Conservation (phyloP, 169 alveolate species). For the Eimeria maxima region DNA sequence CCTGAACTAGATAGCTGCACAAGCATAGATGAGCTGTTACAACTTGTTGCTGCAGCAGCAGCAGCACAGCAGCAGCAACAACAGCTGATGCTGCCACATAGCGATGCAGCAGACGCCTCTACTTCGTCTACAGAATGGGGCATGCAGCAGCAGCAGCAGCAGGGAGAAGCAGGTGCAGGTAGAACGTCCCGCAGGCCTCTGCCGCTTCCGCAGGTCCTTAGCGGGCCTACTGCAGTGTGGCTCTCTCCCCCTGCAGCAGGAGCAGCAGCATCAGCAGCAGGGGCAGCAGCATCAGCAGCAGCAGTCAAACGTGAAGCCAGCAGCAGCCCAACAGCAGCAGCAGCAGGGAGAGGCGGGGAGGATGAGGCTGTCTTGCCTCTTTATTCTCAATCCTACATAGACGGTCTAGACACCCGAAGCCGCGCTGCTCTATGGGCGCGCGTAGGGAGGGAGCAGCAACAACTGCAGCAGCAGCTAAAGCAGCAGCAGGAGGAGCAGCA, state of each 20-base stretch:
- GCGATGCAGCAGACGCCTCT: background rate
- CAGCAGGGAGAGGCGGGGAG: background rate
- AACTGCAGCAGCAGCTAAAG: too few relatives aligned
- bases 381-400: slow-evolving; percentile 6
- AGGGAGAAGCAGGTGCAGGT: slow-evolving; percentile 6
- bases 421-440: background rate
- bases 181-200: background rate
- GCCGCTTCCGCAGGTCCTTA: slow-evolving; percentile 30
- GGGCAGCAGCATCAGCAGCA: slow-evolving; percentile 26
- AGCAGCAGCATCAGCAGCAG: slow-evolving; percentile 15
- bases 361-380: slow-evolving; percentile 7
- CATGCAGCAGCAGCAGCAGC: background rate
- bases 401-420: slow-evolving; percentile 10
- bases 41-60: slow-evolving; percentile 26
- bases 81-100: background rate
- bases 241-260: slow-evolving; percentile 22
- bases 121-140: too few relatives aligned
- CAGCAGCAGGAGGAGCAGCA: too few relatives aligned
- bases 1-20: background rate
- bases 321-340: background rate
- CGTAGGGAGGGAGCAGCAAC: background rate
- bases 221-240: slow-evolving; percentile 40
- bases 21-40: slow-evolving; percentile 13
- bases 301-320: background rate
- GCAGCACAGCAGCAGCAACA: background rate